These are phyloP conservation scores for Psidium friedrichsthalianum DNA, from an alignment of 345 rosid species.

Conservation along the genomic window DNA sequence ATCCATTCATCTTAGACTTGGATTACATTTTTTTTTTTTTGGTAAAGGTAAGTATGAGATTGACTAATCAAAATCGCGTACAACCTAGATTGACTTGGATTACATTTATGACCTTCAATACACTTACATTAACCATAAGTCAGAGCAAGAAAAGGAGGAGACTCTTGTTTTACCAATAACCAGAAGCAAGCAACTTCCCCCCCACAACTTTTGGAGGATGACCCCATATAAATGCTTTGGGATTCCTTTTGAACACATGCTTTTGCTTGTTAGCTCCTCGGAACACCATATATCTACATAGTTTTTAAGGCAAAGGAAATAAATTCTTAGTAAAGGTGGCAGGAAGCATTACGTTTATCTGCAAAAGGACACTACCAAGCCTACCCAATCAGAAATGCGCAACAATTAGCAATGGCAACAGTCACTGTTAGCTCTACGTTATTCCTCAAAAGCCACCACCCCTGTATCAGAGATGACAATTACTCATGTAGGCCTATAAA, in stretches of 20 bases:
- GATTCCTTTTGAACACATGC: conserved; percentile 77
- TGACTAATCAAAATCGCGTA: too few relatives aligned
- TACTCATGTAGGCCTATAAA: not conserved
- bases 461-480: conserved; percentile 28
- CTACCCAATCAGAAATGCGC: conserved; percentile 74
- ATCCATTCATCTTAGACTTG: not conserved
- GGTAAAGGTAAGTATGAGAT: too few relatives aligned
- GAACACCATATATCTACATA: conserved; percentile 64
- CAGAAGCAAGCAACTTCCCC: conserved; percentile 90
- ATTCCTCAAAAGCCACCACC: conserved; percentile 92
- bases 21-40: not conserved
- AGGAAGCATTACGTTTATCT: not conserved
- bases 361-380: conserved; percentile 1
- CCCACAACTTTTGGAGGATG: conserved; percentile 74
- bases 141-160: not conserved
- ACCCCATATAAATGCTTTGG: conserved; percentile 77
- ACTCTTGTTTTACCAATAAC: conserved; percentile 60
- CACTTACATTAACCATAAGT: not conserved
- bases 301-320: not conserved
- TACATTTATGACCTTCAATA: not conserved
- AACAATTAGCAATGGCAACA: conserved; percentile 44
- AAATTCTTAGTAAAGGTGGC: not conserved
- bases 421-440: conserved; percentile 52
- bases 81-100: too few relatives aligned
- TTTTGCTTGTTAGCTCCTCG: conserved; percentile 95